Conservation (phyloP, 192 early-diverging fungal species). For the Podila verticillata region DNA sequence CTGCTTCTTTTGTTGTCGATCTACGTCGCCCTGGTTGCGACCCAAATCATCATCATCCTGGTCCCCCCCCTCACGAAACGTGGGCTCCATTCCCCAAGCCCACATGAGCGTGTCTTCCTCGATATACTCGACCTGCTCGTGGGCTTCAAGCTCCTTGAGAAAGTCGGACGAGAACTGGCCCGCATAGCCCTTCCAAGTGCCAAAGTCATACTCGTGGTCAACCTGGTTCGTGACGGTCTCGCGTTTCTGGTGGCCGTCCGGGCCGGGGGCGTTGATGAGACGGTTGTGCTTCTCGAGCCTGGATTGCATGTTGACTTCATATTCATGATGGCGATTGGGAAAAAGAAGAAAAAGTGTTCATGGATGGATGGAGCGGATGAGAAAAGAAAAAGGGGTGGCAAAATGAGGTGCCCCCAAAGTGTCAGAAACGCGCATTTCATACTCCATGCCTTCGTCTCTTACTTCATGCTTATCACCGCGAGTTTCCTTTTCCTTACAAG, state of each 20-base stretch:
- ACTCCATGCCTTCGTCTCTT: too few relatives aligned
- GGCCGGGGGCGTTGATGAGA: background rate
- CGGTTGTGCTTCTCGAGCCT: constrained; percentile 31
- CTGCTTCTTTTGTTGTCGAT: background rate
- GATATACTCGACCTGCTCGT: constrained; percentile 48
- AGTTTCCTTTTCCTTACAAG: constrained; percentile 17
- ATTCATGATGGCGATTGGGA: background rate
- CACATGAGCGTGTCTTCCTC: constrained; percentile 58
- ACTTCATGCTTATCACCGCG: background rate
- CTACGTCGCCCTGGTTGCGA: background rate
- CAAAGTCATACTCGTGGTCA: constrained; percentile 67
- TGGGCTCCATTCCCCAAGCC: constrained; percentile 24
- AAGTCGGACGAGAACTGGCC: constrained; percentile 67
- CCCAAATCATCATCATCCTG: background rate
- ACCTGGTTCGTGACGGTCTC: constrained; percentile 44
- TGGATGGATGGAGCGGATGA: background rate
- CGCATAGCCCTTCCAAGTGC: constrained; percentile 68
- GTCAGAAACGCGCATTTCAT: too few relatives aligned
- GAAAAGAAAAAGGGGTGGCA: constrained; percentile 1
- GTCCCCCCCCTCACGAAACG: background rate
- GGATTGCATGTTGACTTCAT: constrained; percentile 31
- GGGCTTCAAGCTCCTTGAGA: constrained; percentile 68
- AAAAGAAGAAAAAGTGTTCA: background rate
- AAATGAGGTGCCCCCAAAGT: too few relatives aligned
- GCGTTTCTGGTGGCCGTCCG: background rate